These are phyloP conservation scores for Diaporthe citri DNA, from an alignment of 2,329 filamentous ascomycete species.

Conservation along the genomic window DNA sequence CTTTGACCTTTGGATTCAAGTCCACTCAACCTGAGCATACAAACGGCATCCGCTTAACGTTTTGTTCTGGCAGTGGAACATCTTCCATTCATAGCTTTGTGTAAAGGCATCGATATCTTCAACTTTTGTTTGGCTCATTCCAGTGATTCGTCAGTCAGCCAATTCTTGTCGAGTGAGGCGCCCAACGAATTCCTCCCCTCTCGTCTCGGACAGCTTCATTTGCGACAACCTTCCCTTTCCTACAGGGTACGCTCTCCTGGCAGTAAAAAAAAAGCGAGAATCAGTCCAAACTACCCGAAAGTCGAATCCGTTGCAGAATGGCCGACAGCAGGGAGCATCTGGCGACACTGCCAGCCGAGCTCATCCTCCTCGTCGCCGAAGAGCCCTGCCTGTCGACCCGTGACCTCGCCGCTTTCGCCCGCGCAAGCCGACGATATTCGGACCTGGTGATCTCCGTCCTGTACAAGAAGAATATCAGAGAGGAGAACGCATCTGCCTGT, in stretches of 20 bases:
- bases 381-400: neutral
- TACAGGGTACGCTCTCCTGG: neutral
- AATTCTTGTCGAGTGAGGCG: neutral
- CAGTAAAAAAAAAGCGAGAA: neutral
- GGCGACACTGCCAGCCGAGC: neutral
- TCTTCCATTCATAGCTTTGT: neutral
- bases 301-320: neutral
- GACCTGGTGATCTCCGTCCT: neutral
- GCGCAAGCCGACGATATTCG: neutral
- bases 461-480: constrained; percentile 4
- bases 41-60: neutral
- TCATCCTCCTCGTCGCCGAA: neutral
- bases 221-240: neutral
- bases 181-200: neutral
- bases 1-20: neutral
- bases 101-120: neutral
- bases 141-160: neutral
- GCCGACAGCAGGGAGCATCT: neutral
- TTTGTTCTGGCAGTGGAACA: no score
- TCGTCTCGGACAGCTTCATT: no score
- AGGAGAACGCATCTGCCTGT: constrained; percentile 8
- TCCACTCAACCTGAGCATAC: neutral
- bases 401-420: neutral
- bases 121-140: neutral
- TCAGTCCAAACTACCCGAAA: neutral